These are phyloP conservation scores for Xylariomycetidae sp. DNA, from an alignment of 2,329 filamentous ascomycete species.

Conservation along the genomic window DNA sequence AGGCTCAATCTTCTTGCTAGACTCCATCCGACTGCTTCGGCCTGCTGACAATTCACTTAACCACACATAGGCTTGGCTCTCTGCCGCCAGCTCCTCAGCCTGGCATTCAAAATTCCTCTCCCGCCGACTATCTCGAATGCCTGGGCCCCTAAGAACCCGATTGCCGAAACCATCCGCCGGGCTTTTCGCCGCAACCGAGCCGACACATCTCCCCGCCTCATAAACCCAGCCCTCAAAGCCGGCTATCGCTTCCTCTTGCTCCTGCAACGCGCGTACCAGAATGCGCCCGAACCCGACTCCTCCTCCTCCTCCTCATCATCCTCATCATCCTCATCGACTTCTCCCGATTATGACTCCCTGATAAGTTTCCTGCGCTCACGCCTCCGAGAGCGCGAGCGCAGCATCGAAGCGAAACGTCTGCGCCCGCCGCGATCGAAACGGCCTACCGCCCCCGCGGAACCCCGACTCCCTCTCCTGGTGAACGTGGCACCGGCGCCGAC, in stretches of 20 bases:
- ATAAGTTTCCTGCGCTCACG: slow-evolving; percentile 34
- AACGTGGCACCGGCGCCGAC: slow-evolving; percentile 24
- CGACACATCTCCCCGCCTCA: slow-evolving; percentile 54
- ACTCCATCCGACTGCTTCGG: no score
- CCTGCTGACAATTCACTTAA: no score
- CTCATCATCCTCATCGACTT: slow-evolving; percentile 6
- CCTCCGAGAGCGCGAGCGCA: slow-evolving; percentile 27
- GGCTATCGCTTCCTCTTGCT: slow-evolving; percentile 49
- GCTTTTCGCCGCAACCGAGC: slow-evolving; percentile 57
- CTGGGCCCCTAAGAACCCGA: slow-evolving; percentile 34
- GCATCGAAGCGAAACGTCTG: slow-evolving; percentile 1
- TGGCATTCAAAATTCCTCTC: slow-evolving; percentile 49
- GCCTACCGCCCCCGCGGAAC: slow-evolving; percentile 13
- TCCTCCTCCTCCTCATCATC: no score
- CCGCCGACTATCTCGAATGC: slow-evolving; percentile 38
- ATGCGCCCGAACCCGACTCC: no score
- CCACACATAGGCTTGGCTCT: slow-evolving; percentile 59
- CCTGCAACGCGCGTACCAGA: slow-evolving; percentile 11
- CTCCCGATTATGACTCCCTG: slow-evolving; percentile 36
- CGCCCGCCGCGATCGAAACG: not conserved
- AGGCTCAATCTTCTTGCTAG: no score
- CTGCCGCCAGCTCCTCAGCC: slow-evolving; percentile 64
- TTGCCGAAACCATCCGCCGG: slow-evolving; percentile 55
- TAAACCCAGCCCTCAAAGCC: slow-evolving; percentile 57
- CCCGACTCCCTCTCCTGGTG: slow-evolving; percentile 27